Base-by-base conservation (phyloP, 208 protist species). In the Trypanosoma scelopori region DNA sequence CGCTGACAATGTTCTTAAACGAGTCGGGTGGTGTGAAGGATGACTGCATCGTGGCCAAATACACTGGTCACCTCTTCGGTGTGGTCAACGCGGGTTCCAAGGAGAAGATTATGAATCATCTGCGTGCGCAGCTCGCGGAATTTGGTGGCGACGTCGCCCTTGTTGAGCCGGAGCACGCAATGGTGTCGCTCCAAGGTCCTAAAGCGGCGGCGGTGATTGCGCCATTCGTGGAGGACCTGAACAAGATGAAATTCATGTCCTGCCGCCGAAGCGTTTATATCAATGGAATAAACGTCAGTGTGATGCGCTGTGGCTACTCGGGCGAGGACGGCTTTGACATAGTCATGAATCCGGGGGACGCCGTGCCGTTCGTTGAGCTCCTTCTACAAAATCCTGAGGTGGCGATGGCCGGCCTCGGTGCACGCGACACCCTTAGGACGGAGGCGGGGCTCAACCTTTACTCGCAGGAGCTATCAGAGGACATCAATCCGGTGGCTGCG, bases 271-370 rank as follows among this genome's bases (percentile, higher is more conserved):
- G 68, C 46, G 73, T 85, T 50, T 50, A 46, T 13, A 58, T 95
- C 23, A 71, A 81, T 23, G 81, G 81, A 18, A 71, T 93, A 53
- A 22, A 68, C 22, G 37, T 79, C 53, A 71, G 74, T 37, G 57
- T 98, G 20, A 89, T 92, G 1, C 85, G 97, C 55, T 98, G 89
- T 81, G 96, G 98, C 35, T 99, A 99, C 84, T 99, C 98, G 11
- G 98, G 98, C 53, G 98, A 99, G 79, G 98, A 99, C 78, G 98
- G 98, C 35, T 99, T 99, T 71, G 98, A 99, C 78, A 97, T 99
- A 32, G 68, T 81, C 0, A 84, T 87, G n/a, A 41, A 30, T 11
- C 50, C 76, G 30, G 69, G 74, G 22, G 48, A 96, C 15, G 82
- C 67, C 28, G 42, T 57, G 15, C 25, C 68, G 16, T 57, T 98